Evolutionary conservation across 495 filamentous ascomycete species (phyloP).

Genomic region (Chaetomium cochliodes): DNA sequence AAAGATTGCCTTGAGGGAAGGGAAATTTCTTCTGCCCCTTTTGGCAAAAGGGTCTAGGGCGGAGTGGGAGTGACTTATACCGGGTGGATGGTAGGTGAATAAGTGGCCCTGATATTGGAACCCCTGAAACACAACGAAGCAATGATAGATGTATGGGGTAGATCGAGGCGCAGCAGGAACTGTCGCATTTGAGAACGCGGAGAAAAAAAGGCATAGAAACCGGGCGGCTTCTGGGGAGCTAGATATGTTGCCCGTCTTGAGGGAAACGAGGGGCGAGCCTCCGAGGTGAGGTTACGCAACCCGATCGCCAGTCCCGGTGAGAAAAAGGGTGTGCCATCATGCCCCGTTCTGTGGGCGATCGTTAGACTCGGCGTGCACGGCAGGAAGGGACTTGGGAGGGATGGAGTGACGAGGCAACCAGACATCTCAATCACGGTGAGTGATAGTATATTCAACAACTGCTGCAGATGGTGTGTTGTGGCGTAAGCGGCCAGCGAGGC

Average conservation of each 20-base stretch:
- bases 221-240: neutral
- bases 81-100: neutral
- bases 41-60: neutral
- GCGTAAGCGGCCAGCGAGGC: neutral
- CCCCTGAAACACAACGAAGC: neutral
- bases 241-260: constrained; percentile 6
- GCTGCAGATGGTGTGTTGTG: no score
- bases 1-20: neutral
- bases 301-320: neutral
- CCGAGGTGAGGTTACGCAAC: constrained; percentile 3
- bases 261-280: neutral
- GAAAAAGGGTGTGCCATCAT: neutral
- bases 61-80: constrained; percentile 6
- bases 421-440: no score
- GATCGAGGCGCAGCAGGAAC: constrained; percentile 5
- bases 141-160: neutral
- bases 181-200: neutral
- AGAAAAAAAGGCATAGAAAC: neutral
- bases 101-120: neutral
- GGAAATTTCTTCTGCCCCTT: neutral
- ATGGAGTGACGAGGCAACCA: no score
- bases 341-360: neutral
- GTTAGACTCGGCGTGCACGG: no score
- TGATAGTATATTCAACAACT: no score
- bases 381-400: no score